A percentile compares a stretch with the other conserved stretches of the same genome.
phyloP scores from a whole-genome alignment of 2,329 filamentous ascomycete genomes.

The Cyclaneusma minus region DNA sequence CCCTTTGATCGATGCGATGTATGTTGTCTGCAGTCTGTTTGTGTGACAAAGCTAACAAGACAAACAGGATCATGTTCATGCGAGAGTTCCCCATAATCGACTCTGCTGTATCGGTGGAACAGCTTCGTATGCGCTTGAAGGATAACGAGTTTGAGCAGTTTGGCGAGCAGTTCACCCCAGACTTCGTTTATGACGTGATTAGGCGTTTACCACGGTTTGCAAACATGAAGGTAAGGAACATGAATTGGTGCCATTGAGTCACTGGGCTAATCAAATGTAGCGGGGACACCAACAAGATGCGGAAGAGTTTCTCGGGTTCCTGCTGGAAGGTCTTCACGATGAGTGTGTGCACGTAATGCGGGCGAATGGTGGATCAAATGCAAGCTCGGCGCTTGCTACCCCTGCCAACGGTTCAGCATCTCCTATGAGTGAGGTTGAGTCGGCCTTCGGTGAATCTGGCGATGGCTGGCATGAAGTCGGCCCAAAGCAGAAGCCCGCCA shows the following conservation, averaged over 20 bases:
- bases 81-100: constrained; percentile 79
- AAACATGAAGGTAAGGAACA: constrained; percentile 63
- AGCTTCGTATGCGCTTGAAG: constrained; percentile 60
- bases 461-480: constrained; percentile 92
- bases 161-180: constrained; percentile 80
- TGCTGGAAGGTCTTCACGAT: constrained; percentile 84
- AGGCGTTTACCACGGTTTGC: constrained; percentile 74
- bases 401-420: constrained; percentile 24
- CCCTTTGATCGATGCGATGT: constrained; percentile 87
- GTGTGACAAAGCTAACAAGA: neutral
- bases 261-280: constrained; percentile 27
- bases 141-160: constrained; percentile 75
- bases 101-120: constrained; percentile 58
- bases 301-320: constrained; percentile 87
- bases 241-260: constrained; percentile 5
- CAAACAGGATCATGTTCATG: constrained; percentile 77
- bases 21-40: constrained; percentile 23
- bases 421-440: constrained; percentile 24
- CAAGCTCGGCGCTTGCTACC: constrained; percentile 27
- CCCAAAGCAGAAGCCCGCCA: constrained; percentile 71
- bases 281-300: constrained; percentile 96
- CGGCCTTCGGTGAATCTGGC: constrained; percentile 25
- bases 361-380: constrained; percentile 10
- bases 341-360: constrained; percentile 71
- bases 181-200: constrained; percentile 92